Conservation (phyloP, 1,139 yeast genomes). For the Arxiozyma heterogenica region DNA sequence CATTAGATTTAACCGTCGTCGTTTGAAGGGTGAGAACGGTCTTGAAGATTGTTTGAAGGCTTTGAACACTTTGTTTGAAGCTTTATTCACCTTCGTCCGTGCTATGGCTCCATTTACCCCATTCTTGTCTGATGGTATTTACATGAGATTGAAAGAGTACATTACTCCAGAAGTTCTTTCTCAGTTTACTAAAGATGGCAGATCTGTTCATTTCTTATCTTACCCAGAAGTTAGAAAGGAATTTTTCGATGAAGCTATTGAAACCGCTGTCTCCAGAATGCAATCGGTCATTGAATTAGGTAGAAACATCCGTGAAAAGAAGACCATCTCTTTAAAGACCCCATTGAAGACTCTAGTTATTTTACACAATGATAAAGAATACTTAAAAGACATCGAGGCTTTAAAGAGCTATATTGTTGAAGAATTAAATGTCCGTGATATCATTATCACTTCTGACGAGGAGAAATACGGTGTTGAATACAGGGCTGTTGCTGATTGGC, state of each 20-base stretch:
- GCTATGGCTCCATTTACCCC: constrained; percentile 99
- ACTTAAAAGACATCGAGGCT: constrained; percentile 69
- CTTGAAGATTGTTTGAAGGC: constrained; percentile 76
- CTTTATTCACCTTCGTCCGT: constrained; percentile 76
- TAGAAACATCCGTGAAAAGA: constrained; percentile 93
- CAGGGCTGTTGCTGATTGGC: constrained; percentile 97
- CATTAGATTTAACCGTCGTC: constrained; percentile 94
- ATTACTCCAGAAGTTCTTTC: constrained; percentile 45
- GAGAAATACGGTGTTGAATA: constrained; percentile 84
- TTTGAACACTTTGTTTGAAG: constrained; percentile 83
- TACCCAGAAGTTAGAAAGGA: constrained; percentile 85
- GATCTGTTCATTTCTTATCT: constrained; percentile 86
- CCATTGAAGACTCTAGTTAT: constrained; percentile 87
- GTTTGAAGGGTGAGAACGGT: constrained; percentile 92
- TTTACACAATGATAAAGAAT: constrained; percentile 66
- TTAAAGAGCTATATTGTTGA: constrained; percentile 73
- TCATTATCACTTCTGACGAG: constrained; percentile 85
- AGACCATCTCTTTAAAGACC: constrained; percentile 84
- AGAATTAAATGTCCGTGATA: constrained; percentile 85
- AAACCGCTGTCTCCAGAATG: constrained; percentile 86
- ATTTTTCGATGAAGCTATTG: constrained; percentile 68
- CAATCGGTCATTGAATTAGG: constrained; percentile 95
- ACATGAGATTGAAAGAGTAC: constrained; percentile 59
- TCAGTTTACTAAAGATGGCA: constrained; percentile 43
- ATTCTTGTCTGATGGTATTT: constrained; percentile 83